phyloP scores from a whole-genome alignment of 306 rosid species.

The Pyrus bretschneideri region DNA sequence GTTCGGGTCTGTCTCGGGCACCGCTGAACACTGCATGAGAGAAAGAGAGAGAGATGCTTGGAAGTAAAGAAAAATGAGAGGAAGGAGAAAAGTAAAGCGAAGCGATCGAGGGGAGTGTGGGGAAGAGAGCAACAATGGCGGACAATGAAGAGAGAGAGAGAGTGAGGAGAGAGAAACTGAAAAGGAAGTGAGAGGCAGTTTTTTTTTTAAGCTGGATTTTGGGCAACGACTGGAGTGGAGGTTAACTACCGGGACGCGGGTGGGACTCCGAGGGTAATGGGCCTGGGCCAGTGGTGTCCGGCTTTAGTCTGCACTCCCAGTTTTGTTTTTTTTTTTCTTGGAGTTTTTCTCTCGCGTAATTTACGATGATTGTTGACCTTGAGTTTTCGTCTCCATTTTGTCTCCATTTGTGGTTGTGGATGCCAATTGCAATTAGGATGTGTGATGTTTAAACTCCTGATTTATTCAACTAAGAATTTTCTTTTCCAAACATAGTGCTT shows the following conservation, averaged over 20 bases:
- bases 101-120: slow-evolving; percentile 16
- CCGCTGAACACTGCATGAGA: slow-evolving; percentile 7
- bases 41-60: slow-evolving; percentile 3
- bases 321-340: not conserved
- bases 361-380: not conserved
- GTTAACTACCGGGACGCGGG: not conserved
- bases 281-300: not conserved
- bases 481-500: too few relatives aligned
- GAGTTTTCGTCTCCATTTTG: not conserved
- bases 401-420: too few relatives aligned
- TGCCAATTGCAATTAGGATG: too few relatives aligned
- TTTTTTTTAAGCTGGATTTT: not conserved
- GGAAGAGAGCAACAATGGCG: slow-evolving; percentile 11
- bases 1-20: not conserved
- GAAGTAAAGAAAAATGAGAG: slow-evolving; percentile 16
- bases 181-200: not conserved
- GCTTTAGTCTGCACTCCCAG: not conserved
- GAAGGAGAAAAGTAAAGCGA: slow-evolving; percentile 1
- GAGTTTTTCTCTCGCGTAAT: not conserved
- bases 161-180: not conserved
- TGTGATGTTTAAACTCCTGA: too few relatives aligned
- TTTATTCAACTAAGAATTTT: too few relatives aligned
- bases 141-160: not conserved
- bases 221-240: not conserved
- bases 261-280: not conserved